Evolutionary conservation across 768 basidiomycete genomes (phyloP).

Genomic region (Amanita exitialis): DNA sequence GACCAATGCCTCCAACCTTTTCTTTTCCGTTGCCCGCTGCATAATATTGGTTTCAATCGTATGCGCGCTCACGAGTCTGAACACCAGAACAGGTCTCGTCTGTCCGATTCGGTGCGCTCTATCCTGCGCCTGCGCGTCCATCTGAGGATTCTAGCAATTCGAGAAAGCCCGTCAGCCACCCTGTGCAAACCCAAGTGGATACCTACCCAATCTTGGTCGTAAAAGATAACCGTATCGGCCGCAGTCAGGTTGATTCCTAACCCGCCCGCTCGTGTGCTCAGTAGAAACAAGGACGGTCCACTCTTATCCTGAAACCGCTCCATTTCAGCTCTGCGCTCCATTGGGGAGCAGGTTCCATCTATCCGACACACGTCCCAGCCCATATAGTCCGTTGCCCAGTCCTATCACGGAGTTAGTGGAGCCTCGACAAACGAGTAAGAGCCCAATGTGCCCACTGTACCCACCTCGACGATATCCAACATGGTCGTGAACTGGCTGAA

Average conservation of each 20-base stretch:
- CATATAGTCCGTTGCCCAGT: conserved; percentile 85
- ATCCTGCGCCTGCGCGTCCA: conserved; percentile 94
- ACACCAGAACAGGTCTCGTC: conserved; percentile 82
- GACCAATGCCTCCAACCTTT: conserved; percentile 88
- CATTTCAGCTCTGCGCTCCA: conserved; percentile 81
- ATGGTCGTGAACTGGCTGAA: conserved; percentile 95
- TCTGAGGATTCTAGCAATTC: conserved; percentile 74
- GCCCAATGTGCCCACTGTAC: no score
- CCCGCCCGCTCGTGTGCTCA: conserved; percentile 75
- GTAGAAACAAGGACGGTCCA: conserved; percentile 67
- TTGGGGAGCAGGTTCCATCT: conserved; percentile 78
- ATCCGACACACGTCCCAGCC: conserved; percentile 82
- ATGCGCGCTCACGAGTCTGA: conserved; percentile 76
- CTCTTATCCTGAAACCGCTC: conserved; percentile 67
- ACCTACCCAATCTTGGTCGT: conserved; percentile 84
- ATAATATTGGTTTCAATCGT: conserved; percentile 92
- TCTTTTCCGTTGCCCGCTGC: conserved; percentile 77
- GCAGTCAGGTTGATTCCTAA: conserved; percentile 74
- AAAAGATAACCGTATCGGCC: conserved; percentile 90
- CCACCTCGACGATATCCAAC: conserved; percentile 89
- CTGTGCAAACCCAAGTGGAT: not conserved
- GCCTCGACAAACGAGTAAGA: not conserved
- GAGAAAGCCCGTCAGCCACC: not conserved
- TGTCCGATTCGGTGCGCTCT: conserved; percentile 96
- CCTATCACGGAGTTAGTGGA: conserved; percentile 26